phyloP scores from a whole-genome alignment of 306 rosid species.

The Carpinus viminea region DNA sequence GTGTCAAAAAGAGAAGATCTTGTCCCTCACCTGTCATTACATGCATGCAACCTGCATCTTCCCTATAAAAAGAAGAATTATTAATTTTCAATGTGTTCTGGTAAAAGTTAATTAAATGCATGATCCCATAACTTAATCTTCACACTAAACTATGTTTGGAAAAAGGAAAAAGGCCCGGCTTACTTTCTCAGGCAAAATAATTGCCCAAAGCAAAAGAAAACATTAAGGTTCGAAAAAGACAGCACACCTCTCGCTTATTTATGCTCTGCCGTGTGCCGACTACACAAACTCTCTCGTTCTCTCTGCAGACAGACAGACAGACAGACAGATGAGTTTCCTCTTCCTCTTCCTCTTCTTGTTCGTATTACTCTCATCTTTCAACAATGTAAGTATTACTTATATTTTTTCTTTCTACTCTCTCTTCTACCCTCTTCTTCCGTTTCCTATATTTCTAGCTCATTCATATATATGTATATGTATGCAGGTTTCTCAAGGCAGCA shows the following conservation, averaged over 20 bases:
- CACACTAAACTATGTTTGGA: background rate
- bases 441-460: no score
- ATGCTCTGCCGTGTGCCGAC: background rate
- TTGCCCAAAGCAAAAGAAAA: background rate
- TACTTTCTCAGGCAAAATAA: background rate
- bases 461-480: background rate
- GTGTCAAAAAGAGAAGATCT: no score
- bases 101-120: no score
- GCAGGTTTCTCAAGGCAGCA: constrained; percentile 47
- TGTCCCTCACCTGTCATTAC: no score
- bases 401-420: background rate
- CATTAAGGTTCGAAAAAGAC: background rate
- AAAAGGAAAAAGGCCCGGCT: background rate
- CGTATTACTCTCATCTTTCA: constrained; percentile 49
- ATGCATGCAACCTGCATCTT: no score
- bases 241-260: background rate
- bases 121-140: no score
- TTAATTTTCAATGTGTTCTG: no score
- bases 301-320: background rate
- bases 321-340: constrained; percentile 27
- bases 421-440: background rate
- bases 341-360: constrained; percentile 41
- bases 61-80: no score
- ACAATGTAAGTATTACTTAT: constrained; percentile 41
- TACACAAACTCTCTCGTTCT: background rate